Conservation (phyloP, 139 green algal genomes). For the Ulvella scutata region DNA sequence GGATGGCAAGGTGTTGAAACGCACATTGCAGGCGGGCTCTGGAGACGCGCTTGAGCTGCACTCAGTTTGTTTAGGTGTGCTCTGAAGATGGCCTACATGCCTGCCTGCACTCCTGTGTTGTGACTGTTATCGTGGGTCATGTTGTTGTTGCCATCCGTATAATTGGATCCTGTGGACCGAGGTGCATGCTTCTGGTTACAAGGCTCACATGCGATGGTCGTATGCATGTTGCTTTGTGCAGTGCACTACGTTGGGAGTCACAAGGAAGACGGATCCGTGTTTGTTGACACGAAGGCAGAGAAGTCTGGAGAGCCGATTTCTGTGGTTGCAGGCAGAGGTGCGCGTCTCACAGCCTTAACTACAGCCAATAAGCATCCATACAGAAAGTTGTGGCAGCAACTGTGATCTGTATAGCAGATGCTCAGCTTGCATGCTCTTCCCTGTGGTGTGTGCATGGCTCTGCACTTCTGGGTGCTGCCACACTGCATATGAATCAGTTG, state of each 20-base stretch:
- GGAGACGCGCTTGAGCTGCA: neutral
- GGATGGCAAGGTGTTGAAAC: neutral
- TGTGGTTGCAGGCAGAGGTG: slow-evolving; percentile 50
- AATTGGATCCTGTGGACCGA: too few species aligned
- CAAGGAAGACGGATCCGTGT: slow-evolving; percentile 18
- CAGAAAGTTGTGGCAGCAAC: neutral
- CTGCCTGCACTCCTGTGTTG: too few species aligned
- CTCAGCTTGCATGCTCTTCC: neutral
- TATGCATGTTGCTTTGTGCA: too few species aligned
- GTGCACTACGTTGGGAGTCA: slow-evolving; percentile 49
- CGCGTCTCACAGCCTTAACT: neutral
- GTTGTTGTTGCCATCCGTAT: too few species aligned
- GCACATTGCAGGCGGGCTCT: neutral
- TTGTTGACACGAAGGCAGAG: slow-evolving; percentile 47
- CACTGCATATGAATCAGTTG: neutral
- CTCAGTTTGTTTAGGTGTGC: neutral
- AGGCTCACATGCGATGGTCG: too few species aligned
- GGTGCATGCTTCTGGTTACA: too few species aligned
- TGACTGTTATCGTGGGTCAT: too few species aligned
- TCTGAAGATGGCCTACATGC: too few species aligned
- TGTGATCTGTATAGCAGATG: neutral
- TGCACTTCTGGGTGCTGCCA: neutral
- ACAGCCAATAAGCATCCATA: neutral
- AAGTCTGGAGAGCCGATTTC: slow-evolving; percentile 16
- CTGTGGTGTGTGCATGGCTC: neutral